Evolutionary conservation across 345 rosid species (phyloP).

Genomic region (Gossypium ekmanianum): DNA sequence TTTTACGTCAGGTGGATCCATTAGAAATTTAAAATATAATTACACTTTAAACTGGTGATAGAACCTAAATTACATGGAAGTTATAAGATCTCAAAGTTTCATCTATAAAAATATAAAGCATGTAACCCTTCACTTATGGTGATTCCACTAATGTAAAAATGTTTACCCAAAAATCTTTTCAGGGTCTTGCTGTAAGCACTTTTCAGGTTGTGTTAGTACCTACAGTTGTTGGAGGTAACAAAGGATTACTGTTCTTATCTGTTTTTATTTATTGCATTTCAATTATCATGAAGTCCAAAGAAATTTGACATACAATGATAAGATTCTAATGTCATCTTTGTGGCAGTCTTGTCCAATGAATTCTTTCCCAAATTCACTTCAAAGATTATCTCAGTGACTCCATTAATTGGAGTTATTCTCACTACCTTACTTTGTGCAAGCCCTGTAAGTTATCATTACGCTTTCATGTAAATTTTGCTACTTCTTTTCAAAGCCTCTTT

Average conservation of each 20-base stretch:
- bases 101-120: too few relatives aligned
- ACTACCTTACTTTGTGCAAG: constrained; percentile 95
- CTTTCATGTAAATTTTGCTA: background rate
- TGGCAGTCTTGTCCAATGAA: constrained; percentile 81
- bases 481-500: constrained; percentile 10
- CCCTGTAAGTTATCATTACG: constrained; percentile 58
- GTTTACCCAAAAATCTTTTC: constrained; percentile 21
- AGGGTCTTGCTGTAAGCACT: constrained; percentile 95
- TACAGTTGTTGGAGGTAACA: constrained; percentile 74
- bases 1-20: too few relatives aligned
- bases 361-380: constrained; percentile 89
- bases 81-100: background rate
- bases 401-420: constrained; percentile 86
- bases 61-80: too few relatives aligned
- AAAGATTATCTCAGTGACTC: constrained; percentile 73
- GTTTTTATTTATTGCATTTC: background rate
- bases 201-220: constrained; percentile 96
- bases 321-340: constrained; percentile 17
- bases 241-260: background rate
- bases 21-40: too few relatives aligned
- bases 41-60: too few relatives aligned
- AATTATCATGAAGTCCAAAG: background rate
- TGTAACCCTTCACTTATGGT: too few relatives aligned
- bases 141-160: background rate
- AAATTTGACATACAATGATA: background rate